Percentiles rank a stretch among this genome's conserved stretches.
Evolutionary conservation across 768 basidiomycete genomes (phyloP).

Genomic region (Pulveroboletus sp.): DNA sequence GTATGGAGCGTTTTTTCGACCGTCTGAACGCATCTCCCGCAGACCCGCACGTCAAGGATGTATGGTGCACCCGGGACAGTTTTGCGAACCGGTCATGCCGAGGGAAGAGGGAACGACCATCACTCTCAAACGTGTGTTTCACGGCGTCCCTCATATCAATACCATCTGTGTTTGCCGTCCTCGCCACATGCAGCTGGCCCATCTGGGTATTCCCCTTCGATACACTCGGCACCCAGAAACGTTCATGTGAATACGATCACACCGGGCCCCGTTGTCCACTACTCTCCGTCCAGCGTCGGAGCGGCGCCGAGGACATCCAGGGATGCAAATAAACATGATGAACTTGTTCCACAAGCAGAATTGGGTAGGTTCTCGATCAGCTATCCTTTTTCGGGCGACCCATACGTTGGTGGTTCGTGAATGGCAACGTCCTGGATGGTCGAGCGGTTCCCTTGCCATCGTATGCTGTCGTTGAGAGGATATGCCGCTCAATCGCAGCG

Average conservation of each 20-base stretch:
- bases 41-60: neutral
- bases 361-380: neutral
- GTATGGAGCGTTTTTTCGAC: too few species aligned
- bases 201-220: slow-evolving; percentile 42
- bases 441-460: neutral
- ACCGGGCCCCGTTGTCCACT: slow-evolving; percentile 51
- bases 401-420: slow-evolving; percentile 11
- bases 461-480: slow-evolving; percentile 2
- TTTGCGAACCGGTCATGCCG: neutral
- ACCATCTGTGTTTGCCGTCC: too few species aligned
- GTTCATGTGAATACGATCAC: slow-evolving; percentile 48
- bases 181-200: neutral
- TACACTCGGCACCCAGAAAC: slow-evolving; percentile 49
- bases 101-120: neutral
- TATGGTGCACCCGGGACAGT: neutral
- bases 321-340: slow-evolving; percentile 45
- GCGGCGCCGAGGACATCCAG: slow-evolving; percentile 53
- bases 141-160: neutral
- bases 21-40: neutral
- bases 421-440: slow-evolving; percentile 6
- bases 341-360: neutral
- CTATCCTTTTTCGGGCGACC: slow-evolving; percentile 1
- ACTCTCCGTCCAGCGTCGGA: slow-evolving; percentile 53
- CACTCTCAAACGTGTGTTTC: neutral
- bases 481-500: neutral